phyloP scores from a whole-genome alignment of 179 eudicot genomes.

The Drosera spatulata region DNA sequence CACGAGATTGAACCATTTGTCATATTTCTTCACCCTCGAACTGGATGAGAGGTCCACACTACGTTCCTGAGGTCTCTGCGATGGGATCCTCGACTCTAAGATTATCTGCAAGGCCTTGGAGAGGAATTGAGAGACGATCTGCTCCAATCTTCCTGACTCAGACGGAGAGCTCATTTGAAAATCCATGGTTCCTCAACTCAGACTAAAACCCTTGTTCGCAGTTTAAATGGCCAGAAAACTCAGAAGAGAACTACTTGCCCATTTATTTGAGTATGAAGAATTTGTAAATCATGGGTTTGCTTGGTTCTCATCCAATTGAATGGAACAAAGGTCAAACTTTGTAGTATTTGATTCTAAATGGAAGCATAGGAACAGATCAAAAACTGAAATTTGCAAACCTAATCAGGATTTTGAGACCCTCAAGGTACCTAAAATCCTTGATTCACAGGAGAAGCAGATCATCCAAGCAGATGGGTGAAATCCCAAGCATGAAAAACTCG shows the following conservation, averaged over 20 bases:
- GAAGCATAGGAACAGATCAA: not conserved
- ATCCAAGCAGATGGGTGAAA: not conserved
- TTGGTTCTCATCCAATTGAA: too few species aligned
- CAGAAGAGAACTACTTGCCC: not conserved
- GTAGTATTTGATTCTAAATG: not conserved
- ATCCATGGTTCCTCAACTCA: constrained; percentile 24
- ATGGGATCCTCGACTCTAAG: constrained; percentile 83
- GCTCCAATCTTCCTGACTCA: constrained; percentile 71
- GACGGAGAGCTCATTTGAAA: constrained; percentile 40
- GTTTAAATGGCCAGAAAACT: not conserved
- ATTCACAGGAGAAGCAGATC: not conserved
- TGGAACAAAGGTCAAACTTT: too few species aligned
- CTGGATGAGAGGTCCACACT: constrained; percentile 24
- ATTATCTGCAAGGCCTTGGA: constrained; percentile 72
- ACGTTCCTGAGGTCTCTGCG: constrained; percentile 32
- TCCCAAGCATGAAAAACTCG: not conserved
- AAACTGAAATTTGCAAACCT: not conserved
- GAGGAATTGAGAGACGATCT: constrained; percentile 79
- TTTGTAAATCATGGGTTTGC: too few species aligned
- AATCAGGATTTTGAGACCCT: not conserved
- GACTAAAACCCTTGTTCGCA: not conserved
- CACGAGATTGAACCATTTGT: constrained; percentile 83
- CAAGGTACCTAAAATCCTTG: not conserved
- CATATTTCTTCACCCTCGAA: constrained; percentile 41
- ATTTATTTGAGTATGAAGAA: not conserved